Percentiles rank a stretch among this genome's conserved stretches.
Evolutionary conservation across 176 grass and related monocot species (phyloP).

Genomic region (Musa beccarii): DNA sequence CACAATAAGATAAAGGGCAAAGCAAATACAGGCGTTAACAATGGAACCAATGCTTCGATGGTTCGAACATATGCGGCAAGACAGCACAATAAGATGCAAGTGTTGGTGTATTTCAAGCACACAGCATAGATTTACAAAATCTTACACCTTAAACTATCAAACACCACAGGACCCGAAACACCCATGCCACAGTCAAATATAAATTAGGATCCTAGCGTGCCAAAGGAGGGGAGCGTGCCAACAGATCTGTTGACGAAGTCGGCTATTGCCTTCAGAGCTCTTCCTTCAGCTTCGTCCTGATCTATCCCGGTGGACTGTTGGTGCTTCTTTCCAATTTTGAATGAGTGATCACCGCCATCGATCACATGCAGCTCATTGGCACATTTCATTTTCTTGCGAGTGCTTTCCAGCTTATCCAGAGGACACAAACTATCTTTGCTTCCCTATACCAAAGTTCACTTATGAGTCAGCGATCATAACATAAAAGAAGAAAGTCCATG

Average conservation of each 20-base stretch:
- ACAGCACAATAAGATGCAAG: too few species aligned
- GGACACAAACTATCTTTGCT: slow-evolving; percentile 82
- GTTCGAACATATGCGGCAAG: too few species aligned
- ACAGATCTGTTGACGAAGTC: slow-evolving; percentile 46
- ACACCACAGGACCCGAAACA: too few species aligned
- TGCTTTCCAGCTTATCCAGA: slow-evolving; percentile 50
- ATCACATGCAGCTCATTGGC: slow-evolving; percentile 58
- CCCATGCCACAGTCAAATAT: too few species aligned
- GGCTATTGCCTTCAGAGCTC: slow-evolving; percentile 49
- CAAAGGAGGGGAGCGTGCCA: neutral
- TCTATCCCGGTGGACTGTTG: slow-evolving; percentile 39
- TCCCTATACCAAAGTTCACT: slow-evolving; percentile 34
- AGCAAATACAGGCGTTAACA: too few species aligned
- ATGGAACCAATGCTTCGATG: too few species aligned
- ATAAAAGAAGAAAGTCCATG: neutral
- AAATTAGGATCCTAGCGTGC: neutral
- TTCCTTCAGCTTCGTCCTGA: slow-evolving; percentile 49
- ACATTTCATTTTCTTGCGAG: slow-evolving; percentile 64
- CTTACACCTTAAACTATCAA: too few species aligned
- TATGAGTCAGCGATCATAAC: neutral
- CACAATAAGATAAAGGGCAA: too few species aligned
- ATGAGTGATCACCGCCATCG: slow-evolving; percentile 83
- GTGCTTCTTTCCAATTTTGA: slow-evolving; percentile 67
- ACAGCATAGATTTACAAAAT: too few species aligned
- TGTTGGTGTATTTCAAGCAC: too few species aligned